These are phyloP conservation scores for Paraphoma chrysanthemicola DNA, from an alignment of 2,329 filamentous ascomycete genomes.

Conservation along the genomic window DNA sequence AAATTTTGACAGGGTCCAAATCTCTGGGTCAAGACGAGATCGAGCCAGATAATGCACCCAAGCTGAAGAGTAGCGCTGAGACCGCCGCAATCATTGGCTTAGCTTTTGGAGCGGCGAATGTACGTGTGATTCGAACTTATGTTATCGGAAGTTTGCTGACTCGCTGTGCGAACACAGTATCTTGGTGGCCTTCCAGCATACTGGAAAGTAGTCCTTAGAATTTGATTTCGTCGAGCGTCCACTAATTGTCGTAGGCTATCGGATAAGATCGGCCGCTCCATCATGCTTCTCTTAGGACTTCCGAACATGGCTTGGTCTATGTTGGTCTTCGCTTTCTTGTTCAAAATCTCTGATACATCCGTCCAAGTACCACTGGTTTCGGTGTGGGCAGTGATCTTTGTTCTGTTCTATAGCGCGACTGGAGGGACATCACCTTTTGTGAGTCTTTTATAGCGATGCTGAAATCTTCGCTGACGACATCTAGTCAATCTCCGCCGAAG, in stretches of 20 bases:
- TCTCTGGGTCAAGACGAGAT: constrained; percentile 10
- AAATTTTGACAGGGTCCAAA: background rate
- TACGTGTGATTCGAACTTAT: background rate
- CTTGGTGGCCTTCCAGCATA: constrained; percentile 26
- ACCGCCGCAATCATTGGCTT: constrained; percentile 23
- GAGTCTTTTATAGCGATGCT: background rate
- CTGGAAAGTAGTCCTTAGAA: constrained; percentile 3
- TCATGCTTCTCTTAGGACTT: constrained; percentile 23
- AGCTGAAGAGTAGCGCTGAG: constrained; percentile 5
- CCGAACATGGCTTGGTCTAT: constrained; percentile 35
- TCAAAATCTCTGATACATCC: constrained; percentile 14
- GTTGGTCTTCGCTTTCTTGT: constrained; percentile 27
- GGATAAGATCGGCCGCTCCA: constrained; percentile 25
- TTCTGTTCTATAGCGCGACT: constrained; percentile 25
- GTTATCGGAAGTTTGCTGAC: no score
- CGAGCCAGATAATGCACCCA: background rate
- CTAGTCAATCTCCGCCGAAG: constrained; percentile 27
- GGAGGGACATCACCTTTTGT: constrained; percentile 28
- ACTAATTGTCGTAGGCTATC: constrained; percentile 8
- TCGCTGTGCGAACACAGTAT: constrained; percentile 1
- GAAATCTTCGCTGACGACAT: background rate
- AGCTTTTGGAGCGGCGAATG: constrained; percentile 23
- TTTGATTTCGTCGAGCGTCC: background rate
- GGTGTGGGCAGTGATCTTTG: constrained; percentile 26
- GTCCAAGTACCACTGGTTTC: constrained; percentile 16